A percentile compares a stretch with the other conserved stretches of the same genome.
phyloP scores from a whole-genome alignment of 108 stramenopile genomes.

The Skeletonema costatum region DNA sequence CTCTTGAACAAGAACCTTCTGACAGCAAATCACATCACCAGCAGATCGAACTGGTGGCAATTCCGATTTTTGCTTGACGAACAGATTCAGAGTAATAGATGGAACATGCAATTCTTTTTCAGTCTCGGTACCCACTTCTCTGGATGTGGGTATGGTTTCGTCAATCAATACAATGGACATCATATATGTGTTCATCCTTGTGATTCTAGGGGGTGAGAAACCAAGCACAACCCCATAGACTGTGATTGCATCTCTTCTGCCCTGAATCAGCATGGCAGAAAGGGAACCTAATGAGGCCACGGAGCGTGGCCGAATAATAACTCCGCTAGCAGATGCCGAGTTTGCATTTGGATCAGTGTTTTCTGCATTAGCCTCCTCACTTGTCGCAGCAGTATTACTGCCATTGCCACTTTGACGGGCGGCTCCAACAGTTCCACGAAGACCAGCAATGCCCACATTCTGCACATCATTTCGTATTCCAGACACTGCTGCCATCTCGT shows the following conservation, averaged over 20 bases:
- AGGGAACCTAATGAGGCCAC: slow-evolving; percentile 10
- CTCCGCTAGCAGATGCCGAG: background rate
- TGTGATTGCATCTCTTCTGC: slow-evolving; percentile 35
- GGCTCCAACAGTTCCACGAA: background rate
- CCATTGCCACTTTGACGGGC: background rate
- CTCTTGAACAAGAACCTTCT: slow-evolving; percentile 30
- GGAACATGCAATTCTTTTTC: slow-evolving; percentile 38
- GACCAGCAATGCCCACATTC: slow-evolving; percentile 1
- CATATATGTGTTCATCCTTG: slow-evolving; percentile 69
- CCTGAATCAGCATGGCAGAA: slow-evolving; percentile 15
- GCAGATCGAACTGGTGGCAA: slow-evolving; percentile 60
- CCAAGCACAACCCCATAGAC: slow-evolving; percentile 66
- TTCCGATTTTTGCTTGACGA: slow-evolving; percentile 49
- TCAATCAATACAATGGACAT: slow-evolving; percentile 68
- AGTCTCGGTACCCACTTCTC: background rate
- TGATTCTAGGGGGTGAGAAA: slow-evolving; percentile 55
- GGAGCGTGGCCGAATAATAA: slow-evolving; percentile 7
- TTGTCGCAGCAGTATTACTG: background rate
- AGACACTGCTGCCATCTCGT: background rate
- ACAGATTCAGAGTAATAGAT: slow-evolving; percentile 57
- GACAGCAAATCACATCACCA: slow-evolving; percentile 63
- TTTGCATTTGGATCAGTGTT: background rate
- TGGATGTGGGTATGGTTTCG: slow-evolving; percentile 48
- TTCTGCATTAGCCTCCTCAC: background rate
- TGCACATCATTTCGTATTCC: background rate